Percentiles rank a stretch among this genome's conserved stretches.
phyloP scores from a whole-genome alignment of 139 green algal genomes.

The Volvox reticuliferus region DNA sequence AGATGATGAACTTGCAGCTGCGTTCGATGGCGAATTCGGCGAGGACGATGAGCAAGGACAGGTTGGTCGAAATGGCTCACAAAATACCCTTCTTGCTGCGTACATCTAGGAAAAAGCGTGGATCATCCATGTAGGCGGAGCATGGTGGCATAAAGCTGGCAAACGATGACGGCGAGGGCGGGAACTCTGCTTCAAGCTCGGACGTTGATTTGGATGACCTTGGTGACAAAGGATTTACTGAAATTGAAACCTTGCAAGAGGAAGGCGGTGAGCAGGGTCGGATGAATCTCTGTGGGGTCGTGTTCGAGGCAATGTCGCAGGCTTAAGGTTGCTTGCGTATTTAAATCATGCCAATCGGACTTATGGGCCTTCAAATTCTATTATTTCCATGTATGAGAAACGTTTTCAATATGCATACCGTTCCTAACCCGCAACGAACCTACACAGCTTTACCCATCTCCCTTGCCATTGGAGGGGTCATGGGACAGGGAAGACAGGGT shows the following conservation, averaged over 20 bases:
- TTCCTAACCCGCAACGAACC: too few relatives aligned
- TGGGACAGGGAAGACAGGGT: too few relatives aligned
- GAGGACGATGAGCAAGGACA: background rate
- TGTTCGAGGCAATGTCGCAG: too few relatives aligned
- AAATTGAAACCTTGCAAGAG: background rate
- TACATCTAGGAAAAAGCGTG: background rate
- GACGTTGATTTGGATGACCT: constrained; percentile 29
- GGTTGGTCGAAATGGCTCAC: background rate
- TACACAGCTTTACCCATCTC: too few relatives aligned
- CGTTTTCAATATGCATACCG: too few relatives aligned
- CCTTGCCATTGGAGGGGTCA: too few relatives aligned
- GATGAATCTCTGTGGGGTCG: too few relatives aligned
- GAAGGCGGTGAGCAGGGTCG: background rate
- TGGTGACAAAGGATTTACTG: background rate
- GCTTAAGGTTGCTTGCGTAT: too few relatives aligned
- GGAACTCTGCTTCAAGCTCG: background rate
- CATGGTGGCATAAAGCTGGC: too few relatives aligned
- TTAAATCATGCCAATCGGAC: too few relatives aligned
- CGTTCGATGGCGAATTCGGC: constrained; percentile 34
- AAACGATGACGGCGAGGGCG: constrained; percentile 4
- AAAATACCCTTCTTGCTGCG: background rate
- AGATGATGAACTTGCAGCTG: constrained; percentile 37
- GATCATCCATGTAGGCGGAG: background rate
- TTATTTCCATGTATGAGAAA: too few relatives aligned
- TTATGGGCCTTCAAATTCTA: too few relatives aligned